These are phyloP conservation scores for Populus euphratica DNA, from an alignment of 345 rosid species.

Conservation along the genomic window DNA sequence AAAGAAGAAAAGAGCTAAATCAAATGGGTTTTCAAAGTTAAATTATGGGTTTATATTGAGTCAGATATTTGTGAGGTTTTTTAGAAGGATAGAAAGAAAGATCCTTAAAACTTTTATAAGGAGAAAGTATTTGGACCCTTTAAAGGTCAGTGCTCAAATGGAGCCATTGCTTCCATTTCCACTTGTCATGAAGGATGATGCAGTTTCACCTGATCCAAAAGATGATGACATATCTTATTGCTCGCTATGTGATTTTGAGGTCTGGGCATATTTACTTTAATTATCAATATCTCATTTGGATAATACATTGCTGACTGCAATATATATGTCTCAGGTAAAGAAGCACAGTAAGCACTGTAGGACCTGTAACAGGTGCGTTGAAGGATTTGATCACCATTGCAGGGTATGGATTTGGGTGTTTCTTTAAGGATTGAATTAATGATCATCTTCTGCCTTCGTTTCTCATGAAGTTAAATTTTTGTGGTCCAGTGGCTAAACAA, in stretches of 20 bases:
- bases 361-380: slow-evolving; percentile 89
- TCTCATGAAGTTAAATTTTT: slow-evolving; percentile 1
- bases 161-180: slow-evolving; percentile 94
- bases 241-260: slow-evolving; percentile 84
- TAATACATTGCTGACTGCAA: background rate
- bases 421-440: background rate
- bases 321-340: slow-evolving; percentile 54
- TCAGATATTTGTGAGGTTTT: slow-evolving; percentile 68
- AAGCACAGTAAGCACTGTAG: slow-evolving; percentile 94
- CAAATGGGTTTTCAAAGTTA: slow-evolving; percentile 51
- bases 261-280: slow-evolving; percentile 14
- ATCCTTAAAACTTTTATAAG: slow-evolving; percentile 72
- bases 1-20: slow-evolving; percentile 53
- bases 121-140: slow-evolving; percentile 78
- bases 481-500: slow-evolving; percentile 87
- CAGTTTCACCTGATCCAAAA: slow-evolving; percentile 61
- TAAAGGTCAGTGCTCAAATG: slow-evolving; percentile 50
- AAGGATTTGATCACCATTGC: slow-evolving; percentile 99
- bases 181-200: slow-evolving; percentile 69
- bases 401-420: slow-evolving; percentile 42
- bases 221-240: slow-evolving; percentile 83
- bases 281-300: background rate
- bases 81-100: slow-evolving; percentile 81
- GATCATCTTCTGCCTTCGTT: background rate
- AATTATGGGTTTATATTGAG: slow-evolving; percentile 69